These are phyloP conservation scores for Xylaria multiplex DNA, from an alignment of 2,329 filamentous ascomycete species.

Conservation along the genomic window DNA sequence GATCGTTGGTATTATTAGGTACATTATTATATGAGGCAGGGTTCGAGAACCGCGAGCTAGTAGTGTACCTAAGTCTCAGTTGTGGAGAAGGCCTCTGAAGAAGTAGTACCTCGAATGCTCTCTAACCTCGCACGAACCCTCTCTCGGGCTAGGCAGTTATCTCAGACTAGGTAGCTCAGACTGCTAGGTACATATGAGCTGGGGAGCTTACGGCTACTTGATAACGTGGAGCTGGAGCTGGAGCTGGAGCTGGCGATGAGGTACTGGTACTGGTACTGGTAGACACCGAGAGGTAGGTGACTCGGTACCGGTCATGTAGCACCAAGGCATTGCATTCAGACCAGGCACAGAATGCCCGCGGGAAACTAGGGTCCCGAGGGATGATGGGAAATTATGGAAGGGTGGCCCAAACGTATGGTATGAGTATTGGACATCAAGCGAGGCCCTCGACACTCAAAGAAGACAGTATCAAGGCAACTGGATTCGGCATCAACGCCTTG, in stretches of 20 bases:
- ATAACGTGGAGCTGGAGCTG: conserved; percentile 22
- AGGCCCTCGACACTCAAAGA: conserved; percentile 24
- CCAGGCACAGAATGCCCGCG: conserved; percentile 23
- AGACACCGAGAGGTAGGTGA: conserved; percentile 26
- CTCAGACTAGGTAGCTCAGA: conserved; percentile 1
- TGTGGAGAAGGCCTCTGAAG: conserved; percentile 41
- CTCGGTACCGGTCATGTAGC: conserved; percentile 35
- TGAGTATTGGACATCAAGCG: conserved; percentile 30
- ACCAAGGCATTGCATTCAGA: conserved; percentile 5
- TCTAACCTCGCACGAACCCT: conserved; percentile 38
- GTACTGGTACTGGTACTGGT: background rate
- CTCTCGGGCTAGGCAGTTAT: conserved; percentile 22
- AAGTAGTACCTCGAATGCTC: conserved; percentile 31
- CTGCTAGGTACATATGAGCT: background rate
- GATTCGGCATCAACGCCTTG: conserved; percentile 41
- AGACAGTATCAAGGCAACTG: conserved; percentile 25
- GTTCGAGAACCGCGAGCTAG: conserved; percentile 38
- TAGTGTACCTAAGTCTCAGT: conserved; percentile 31
- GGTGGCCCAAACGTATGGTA: conserved; percentile 33
- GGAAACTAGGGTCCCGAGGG: conserved; percentile 33
- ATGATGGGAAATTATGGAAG: conserved; percentile 40
- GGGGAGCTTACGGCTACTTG: conserved; percentile 25
- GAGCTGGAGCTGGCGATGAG: background rate
- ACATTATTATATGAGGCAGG: conserved; percentile 36
- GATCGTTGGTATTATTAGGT: conserved; percentile 44